Evolutionary conservation across 2,329 filamentous ascomycete species (phyloP), one percentile per base, ranked within the genome.

Genomic region (Trichoderma atrobrunneum): DNA sequence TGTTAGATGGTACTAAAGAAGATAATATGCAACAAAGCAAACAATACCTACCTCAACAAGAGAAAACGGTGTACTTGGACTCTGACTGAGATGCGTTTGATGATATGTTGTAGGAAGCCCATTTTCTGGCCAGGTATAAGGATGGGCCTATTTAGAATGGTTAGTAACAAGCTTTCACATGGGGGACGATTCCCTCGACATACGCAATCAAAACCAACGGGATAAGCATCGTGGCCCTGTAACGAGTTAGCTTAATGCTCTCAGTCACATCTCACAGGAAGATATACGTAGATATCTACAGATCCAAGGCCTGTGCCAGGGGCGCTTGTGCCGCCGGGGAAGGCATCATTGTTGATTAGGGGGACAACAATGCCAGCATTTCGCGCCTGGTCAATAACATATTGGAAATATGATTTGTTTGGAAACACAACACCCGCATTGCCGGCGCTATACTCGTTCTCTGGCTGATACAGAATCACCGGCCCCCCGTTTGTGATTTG

Each of bases 401-500:
- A 90, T 70, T 89, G 85, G 80, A 95, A 89, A 78, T 95, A 96
- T 0, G 86, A 84, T 0, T 86, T 84, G 76, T 93, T 89, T 0
- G 91, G 91, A 74, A 91, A 93, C 0, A 81, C 79, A 3, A 87
- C 82, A 2, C 82, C 63, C 11, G 51, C 82, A 5, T 82, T 81
- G 1, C 84, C 85, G 21, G 83, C 80, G 1, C 87, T 90, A 78
- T 95, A 95, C 79, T 96, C 93, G 74, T 96, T 97, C 79, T 97
- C 93, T 0, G 92, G 91, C 79, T 97, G 93, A 56, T 92, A 87
- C 1, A 95, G 82, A 73, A 97, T 93, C 8, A 97, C 86, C 0
- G 93, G 93, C 0, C 93, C 93, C 0, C 92, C 93, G 67, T 95
- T 93, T 1, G 92, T 95, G 77, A 97, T 95, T 76, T 96, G 93